Evolutionary conservation across 768 basidiomycete species (phyloP).

Genomic region (Lactifluus subvellereus): DNA sequence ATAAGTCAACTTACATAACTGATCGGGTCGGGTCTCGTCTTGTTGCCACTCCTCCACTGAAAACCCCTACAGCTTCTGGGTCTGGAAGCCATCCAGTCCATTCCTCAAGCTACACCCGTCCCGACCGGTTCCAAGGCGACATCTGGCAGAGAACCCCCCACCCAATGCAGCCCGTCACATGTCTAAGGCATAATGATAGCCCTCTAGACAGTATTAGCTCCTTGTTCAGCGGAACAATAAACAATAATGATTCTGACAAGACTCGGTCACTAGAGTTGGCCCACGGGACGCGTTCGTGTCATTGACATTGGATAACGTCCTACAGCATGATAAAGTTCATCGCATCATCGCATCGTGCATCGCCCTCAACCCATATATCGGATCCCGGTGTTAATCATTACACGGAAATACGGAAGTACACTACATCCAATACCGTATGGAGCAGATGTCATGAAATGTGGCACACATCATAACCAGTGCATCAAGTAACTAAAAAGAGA

Average conservation of each 20-base stretch:
- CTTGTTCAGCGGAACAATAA: neutral
- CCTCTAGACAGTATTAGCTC: neutral
- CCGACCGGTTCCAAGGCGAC: conserved; percentile 22
- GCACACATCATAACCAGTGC: neutral
- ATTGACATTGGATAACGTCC: neutral
- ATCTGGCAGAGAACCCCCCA: neutral
- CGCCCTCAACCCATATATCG: neutral
- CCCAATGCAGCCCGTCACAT: neutral
- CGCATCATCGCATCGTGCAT: neutral
- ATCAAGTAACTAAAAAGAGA: neutral
- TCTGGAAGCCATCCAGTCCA: too few relatives aligned
- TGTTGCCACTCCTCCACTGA: too few relatives aligned
- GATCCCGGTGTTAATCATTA: neutral
- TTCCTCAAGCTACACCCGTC: neutral
- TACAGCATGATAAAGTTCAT: neutral
- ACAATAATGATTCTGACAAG: neutral
- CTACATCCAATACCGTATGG: neutral
- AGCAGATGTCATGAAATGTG: neutral
- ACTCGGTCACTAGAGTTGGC: neutral
- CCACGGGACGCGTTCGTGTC: neutral
- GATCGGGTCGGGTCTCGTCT: conserved; percentile 2
- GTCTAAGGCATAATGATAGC: neutral
- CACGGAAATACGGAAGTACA: conserved; percentile 1
- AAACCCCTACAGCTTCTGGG: too few relatives aligned
- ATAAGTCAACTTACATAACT: conserved; percentile 12